Evolutionary conservation across 106 monocot genomes (phyloP), one percentile per base, ranked within the genome.

Genomic region (Triglochin maritima): DNA sequence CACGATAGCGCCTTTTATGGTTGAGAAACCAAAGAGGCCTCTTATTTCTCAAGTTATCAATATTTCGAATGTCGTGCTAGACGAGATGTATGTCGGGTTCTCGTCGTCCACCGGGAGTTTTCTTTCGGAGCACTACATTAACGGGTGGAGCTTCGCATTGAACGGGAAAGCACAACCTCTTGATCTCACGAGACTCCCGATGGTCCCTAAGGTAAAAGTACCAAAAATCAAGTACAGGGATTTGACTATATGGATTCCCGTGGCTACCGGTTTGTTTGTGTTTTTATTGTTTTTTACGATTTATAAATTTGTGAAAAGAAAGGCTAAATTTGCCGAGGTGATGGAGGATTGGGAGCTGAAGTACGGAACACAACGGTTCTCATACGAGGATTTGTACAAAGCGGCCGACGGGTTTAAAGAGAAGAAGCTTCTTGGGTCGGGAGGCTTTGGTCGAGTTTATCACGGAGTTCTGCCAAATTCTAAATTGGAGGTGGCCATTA

Each of bases 131-230:
- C 70, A 70, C 14, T 47, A 56, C 46, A 59, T 70, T 49, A 46
- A 59, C 16, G 70, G 59, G 9, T 70, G 70, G 70, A 70, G 70
- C 59, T 70, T 70, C 47, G n/a, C 9, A 15, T 10, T 70, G 47
- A 50, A 50, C 49, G 70, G 70, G 7, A 60, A 6, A 5, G 58
- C 55, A 11, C 60, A 3, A 10, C 13, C n/a, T 43, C 7, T 70
- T 3, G 58, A 59, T 13, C 58, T 70, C 10, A 49, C 70, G 14
- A 46, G n/a, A 2, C 59, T 70, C 5, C 70, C 70, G 10, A 1
- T 15, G 3, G 48, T 70, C 10, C 70, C 70, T 7, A 17, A 13
- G 70, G 49, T 47, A 16, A 17, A 5, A 9, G 57, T 0, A 17
- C 6, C 70, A 4, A 60, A 2, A 10, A 29, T 4, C 4, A 60